These are phyloP conservation scores for Amylocarpus encephaloides DNA, from an alignment of 2,329 filamentous ascomycete species.

Conservation along the genomic window DNA sequence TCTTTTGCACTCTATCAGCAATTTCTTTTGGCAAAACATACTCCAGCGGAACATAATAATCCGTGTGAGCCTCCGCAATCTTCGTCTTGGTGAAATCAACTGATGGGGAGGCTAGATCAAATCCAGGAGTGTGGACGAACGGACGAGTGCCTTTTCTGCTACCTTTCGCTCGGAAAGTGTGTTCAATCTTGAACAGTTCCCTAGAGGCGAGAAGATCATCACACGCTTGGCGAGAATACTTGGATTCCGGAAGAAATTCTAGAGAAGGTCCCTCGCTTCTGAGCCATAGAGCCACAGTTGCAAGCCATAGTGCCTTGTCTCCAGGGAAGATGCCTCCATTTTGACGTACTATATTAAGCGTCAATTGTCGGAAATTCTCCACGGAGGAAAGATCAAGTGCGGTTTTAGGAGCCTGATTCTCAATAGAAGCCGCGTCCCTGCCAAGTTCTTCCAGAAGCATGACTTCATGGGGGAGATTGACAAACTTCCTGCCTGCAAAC, in stretches of 20 bases:
- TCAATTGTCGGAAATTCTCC: conserved; percentile 12
- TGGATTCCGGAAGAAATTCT: conserved; percentile 22
- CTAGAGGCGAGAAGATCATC: conserved; percentile 20
- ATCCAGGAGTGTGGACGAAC: conserved; percentile 16
- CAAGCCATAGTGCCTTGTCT: conserved; percentile 28
- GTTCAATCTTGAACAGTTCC: conserved; percentile 10
- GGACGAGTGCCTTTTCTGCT: conserved; percentile 10
- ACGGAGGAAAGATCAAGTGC: conserved; percentile 1
- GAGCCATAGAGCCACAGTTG: conserved; percentile 24
- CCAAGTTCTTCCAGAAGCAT: neutral
- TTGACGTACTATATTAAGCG: conserved; percentile 17
- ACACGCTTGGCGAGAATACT: conserved; percentile 19
- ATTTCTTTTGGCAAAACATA: conserved; percentile 21
- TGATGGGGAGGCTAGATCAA: conserved; percentile 6
- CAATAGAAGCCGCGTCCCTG: neutral
- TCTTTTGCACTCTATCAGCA: conserved; percentile 16
- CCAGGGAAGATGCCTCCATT: conserved; percentile 28
- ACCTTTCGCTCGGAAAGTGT: conserved; percentile 11
- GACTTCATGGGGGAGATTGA: neutral
- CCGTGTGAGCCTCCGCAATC: conserved; percentile 20
- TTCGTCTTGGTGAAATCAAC: conserved; percentile 18
- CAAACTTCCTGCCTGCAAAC: neutral
- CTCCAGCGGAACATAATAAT: conserved; percentile 24
- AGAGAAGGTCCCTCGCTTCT: conserved; percentile 12
- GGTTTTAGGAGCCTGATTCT: neutral